These are phyloP conservation scores for Ascochyta clinopodiicola DNA, from an alignment of 2,329 filamentous ascomycete species.

Conservation along the genomic window DNA sequence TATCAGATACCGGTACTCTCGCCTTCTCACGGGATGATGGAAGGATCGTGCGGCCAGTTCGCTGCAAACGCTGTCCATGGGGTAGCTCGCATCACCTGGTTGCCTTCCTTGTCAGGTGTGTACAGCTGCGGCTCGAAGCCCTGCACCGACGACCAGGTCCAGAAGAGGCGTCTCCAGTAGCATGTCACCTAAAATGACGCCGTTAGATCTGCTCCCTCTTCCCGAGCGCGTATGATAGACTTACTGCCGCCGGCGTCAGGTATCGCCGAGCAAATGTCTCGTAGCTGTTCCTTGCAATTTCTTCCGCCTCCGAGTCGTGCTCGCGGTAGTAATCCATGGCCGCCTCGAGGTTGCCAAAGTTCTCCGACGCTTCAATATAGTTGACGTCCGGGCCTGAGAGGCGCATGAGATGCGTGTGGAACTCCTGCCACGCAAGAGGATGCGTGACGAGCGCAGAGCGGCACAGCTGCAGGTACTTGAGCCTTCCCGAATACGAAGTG, in stretches of 20 bases:
- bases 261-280: constrained; percentile 42
- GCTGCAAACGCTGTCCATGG: constrained; percentile 45
- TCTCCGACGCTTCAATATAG: constrained; percentile 42
- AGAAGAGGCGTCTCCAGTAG: constrained; percentile 44
- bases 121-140: constrained; percentile 42
- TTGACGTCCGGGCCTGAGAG: constrained; percentile 41
- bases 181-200: constrained; percentile 32
- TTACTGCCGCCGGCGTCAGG: constrained; percentile 41
- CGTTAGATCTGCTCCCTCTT: background rate
- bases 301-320: constrained; percentile 39
- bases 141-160: constrained; percentile 39
- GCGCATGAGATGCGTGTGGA: constrained; percentile 43
- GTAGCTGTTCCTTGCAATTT: constrained; percentile 41
- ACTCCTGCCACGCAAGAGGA: constrained; percentile 44
- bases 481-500: constrained; percentile 60
- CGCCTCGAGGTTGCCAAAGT: constrained; percentile 40
- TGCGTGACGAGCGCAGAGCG: constrained; percentile 43
- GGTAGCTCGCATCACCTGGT: constrained; percentile 39
- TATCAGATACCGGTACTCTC: background rate
- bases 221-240: background rate
- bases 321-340: constrained; percentile 42
- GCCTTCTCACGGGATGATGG: constrained; percentile 33
- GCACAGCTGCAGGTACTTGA: constrained; percentile 62
- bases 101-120: constrained; percentile 28
- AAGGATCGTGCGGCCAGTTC: constrained; percentile 43